Evolutionary conservation across 352 stramenopile genomes (phyloP), one percentile per base, ranked within the genome.

Genomic region (Phytophthora gonapodyides): DNA sequence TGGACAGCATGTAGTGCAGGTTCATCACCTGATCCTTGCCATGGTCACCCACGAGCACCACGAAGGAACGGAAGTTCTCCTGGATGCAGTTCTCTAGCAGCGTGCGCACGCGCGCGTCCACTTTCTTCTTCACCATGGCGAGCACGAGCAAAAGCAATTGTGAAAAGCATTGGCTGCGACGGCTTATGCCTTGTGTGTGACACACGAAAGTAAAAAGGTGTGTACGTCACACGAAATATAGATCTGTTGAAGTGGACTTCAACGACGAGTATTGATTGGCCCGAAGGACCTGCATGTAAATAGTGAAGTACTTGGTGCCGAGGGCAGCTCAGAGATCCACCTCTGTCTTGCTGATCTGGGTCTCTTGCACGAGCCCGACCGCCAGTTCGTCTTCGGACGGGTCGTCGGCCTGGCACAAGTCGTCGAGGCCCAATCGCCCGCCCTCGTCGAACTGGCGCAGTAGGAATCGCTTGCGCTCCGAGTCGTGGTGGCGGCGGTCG

Each of bases 11-110:
- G 70, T 99, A 98, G 79, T 99, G 96, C 57, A 99, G 79, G 73
- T 99, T 99, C 62, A 97, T 96, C 44, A 99, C 90, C 80, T 99
- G 97, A 82, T 99, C 97, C 70, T 99, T 99, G 57, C 97, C 97
- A 88, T 99, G 94, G 78, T 99, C 97, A 37, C 98, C 98, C 33
- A 99, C 97, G 12, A 99, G 80, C 62, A 99, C 90, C 56, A 99
- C 88, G 52, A 99, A 96, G 7, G 93, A 98, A 9, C 98, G 94
- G 62, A 98, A 96, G 76, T 98, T 97, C 51, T 92, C 95, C 55
- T 98, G 95, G 68, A 99, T 93, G 67, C 93, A 94, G 75, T 98
- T 98, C 69, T 99, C 96, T 57, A 99, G 93, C 67, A 99, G 88
- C 56, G 95, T 97, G 57, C 97, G 92, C 60, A 99, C 96, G 61